Evolutionary conservation across 1,284 basidiomycete species (phyloP).

Genomic region (Sporisorium exsertum): DNA sequence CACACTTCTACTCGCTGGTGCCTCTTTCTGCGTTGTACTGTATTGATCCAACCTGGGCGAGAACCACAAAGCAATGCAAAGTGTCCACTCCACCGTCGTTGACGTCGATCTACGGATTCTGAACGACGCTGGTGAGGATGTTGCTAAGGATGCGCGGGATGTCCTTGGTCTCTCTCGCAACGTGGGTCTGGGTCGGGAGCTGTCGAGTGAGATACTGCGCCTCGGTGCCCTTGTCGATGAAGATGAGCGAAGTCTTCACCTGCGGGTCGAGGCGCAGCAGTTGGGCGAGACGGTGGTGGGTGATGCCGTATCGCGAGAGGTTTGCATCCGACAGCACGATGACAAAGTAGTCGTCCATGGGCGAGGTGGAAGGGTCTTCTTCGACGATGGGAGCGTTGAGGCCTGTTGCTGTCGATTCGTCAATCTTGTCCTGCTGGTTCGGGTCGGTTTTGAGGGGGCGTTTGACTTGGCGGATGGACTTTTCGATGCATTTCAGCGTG

Average conservation of each 20-base stretch:
- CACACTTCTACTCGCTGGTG: background rate
- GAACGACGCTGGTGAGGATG: constrained; percentile 62
- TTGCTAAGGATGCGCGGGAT: constrained; percentile 61
- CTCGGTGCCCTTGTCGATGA: constrained; percentile 64
- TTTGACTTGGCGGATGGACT: constrained; percentile 54
- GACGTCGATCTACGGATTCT: constrained; percentile 19
- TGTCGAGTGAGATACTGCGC: constrained; percentile 48
- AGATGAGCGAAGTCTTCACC: constrained; percentile 66
- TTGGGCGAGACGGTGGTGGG: constrained; percentile 46
- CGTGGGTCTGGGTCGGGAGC: constrained; percentile 62
- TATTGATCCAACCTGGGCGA: background rate
- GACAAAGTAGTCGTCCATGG: constrained; percentile 70
- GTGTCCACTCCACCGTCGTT: background rate
- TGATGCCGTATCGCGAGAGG: constrained; percentile 69
- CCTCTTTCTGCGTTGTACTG: background rate
- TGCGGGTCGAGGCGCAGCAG: constrained; percentile 55
- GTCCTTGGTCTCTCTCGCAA: constrained; percentile 59
- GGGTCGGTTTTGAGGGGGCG: constrained; percentile 17
- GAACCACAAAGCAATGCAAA: background rate
- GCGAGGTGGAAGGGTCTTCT: constrained; percentile 26
- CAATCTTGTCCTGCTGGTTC: background rate
- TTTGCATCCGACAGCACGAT: constrained; percentile 70
- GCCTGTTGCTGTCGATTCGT: constrained; percentile 27
- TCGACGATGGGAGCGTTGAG: constrained; percentile 22
- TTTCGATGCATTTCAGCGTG: constrained; percentile 56